Evolutionary conservation across 305 asterid genomes (phyloP).

Genomic region (Solanum hybrid): DNA sequence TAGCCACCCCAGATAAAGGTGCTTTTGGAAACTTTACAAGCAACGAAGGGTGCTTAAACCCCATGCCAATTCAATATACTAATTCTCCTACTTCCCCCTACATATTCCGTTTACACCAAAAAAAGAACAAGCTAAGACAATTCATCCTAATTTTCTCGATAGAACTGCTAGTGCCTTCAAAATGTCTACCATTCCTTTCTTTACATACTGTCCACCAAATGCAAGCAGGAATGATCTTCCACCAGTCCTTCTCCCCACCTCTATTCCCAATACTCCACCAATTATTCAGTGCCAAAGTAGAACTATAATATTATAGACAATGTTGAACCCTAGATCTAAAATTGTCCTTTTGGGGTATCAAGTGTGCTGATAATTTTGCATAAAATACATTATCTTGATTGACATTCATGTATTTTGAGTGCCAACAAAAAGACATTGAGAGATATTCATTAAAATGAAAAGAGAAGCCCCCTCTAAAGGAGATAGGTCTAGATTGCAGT

Average conservation of each 20-base stretch:
- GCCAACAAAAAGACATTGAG: background rate
- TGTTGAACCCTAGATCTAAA: background rate
- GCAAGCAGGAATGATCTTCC: background rate
- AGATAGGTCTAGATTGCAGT: background rate
- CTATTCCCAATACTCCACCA: background rate
- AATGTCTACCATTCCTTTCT: background rate
- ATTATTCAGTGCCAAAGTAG: background rate
- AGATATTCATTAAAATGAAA: background rate
- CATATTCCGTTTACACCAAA: background rate
- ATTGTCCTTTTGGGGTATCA: background rate
- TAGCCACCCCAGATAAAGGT: background rate
- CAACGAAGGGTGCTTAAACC: background rate
- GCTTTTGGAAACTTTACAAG: background rate
- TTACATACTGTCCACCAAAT: background rate
- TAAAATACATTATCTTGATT: background rate
- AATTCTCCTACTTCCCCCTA: background rate
- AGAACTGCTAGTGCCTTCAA: background rate
- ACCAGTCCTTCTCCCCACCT: background rate
- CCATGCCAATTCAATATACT: background rate
- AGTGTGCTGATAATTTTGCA: background rate
- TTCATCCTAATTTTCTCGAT: background rate
- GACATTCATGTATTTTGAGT: background rate
- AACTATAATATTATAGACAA: background rate
- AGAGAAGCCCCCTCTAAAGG: background rate
- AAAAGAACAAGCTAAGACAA: background rate